Conservation (phyloP, 768 basidiomycete species). For the Boletellus ananas region DNA sequence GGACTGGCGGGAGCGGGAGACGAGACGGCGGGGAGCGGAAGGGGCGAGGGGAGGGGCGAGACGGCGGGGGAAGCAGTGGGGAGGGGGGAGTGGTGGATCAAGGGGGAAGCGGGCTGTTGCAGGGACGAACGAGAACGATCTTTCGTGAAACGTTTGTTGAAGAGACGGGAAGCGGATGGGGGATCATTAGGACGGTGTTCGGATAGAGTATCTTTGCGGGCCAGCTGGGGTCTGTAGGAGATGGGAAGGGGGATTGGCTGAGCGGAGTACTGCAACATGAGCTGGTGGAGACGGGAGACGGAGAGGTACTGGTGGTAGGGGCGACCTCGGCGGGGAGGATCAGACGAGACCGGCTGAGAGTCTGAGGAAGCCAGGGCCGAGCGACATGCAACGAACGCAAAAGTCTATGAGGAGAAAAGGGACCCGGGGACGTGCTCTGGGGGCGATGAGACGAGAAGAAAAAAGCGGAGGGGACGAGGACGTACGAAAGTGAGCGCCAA, state of each 20-base stretch:
- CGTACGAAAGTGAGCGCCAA: slow-evolving; percentile 21
- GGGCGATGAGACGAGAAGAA: neutral
- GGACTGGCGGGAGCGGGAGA: slow-evolving; percentile 28
- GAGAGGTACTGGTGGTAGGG: slow-evolving; percentile 30
- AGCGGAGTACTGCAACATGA: slow-evolving; percentile 58
- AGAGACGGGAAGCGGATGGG: slow-evolving; percentile 25
- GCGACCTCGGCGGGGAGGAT: slow-evolving; percentile 35
- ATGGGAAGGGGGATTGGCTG: slow-evolving; percentile 33
- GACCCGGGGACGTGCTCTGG: slow-evolving; percentile 7
- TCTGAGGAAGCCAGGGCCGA: slow-evolving; percentile 28
- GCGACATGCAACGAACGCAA: slow-evolving; percentile 22
- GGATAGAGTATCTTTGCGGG: slow-evolving; percentile 33
- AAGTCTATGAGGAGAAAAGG: slow-evolving; percentile 5
- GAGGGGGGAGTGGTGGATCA: slow-evolving; percentile 17
- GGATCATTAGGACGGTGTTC: slow-evolving; percentile 28
- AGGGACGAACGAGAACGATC: slow-evolving; percentile 24
- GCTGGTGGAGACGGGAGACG: slow-evolving; percentile 29
- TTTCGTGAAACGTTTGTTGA: slow-evolving; percentile 35
- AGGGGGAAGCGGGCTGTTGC: slow-evolving; percentile 15
- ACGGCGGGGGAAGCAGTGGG: slow-evolving; percentile 10
- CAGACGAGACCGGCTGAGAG: slow-evolving; percentile 52
- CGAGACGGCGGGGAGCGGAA: slow-evolving; percentile 31
- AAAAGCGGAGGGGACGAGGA: slow-evolving; percentile 5
- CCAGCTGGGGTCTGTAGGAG: slow-evolving; percentile 24
- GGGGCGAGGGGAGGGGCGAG: slow-evolving; percentile 28